Conservation (phyloP, 1,139 yeast genomes). For the Yamadazyma membranifaciens region DNA sequence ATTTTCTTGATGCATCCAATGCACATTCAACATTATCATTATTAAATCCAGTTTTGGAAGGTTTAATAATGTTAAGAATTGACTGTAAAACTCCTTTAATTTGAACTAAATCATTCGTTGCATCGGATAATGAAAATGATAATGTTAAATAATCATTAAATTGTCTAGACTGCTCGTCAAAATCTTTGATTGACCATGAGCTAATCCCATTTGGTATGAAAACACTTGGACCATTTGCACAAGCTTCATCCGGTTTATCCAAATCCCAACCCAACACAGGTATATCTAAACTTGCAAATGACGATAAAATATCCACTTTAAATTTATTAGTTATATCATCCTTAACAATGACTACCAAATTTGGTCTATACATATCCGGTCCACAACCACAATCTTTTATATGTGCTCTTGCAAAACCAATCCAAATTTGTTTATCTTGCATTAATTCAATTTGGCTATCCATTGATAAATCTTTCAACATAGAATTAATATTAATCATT, state of each 20-base stretch:
- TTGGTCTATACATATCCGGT: conserved; percentile 45
- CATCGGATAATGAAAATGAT: conserved; percentile 35
- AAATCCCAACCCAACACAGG: conserved; percentile 35
- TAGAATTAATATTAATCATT: conserved; percentile 21
- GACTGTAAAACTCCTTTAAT: conserved; percentile 28
- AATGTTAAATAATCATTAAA: conserved; percentile 28
- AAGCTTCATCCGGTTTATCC: conserved; percentile 18
- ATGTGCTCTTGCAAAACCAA: conserved; percentile 51
- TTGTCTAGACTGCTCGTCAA: conserved; percentile 9
- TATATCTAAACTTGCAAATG: conserved; percentile 38
- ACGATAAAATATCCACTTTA: conserved; percentile 29
- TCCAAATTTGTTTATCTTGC: conserved; percentile 37
- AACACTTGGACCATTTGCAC: conserved; percentile 26
- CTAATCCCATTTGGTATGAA: conserved; percentile 39
- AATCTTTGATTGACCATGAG: conserved; percentile 21
- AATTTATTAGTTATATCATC: conserved; percentile 20
- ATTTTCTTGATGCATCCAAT: conserved; percentile 22
- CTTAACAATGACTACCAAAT: conserved; percentile 36
- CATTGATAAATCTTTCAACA: conserved; percentile 18
- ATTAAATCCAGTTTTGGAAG: conserved; percentile 19
- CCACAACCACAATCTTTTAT: conserved; percentile 50
- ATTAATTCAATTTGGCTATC: conserved; percentile 11
- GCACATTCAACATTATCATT: conserved; percentile 33
- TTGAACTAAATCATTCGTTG: conserved; percentile 31
- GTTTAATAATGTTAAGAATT: conserved; percentile 14